These are phyloP conservation scores for Suillus decipiens DNA, from an alignment of 768 basidiomycete species.

Conservation along the genomic window DNA sequence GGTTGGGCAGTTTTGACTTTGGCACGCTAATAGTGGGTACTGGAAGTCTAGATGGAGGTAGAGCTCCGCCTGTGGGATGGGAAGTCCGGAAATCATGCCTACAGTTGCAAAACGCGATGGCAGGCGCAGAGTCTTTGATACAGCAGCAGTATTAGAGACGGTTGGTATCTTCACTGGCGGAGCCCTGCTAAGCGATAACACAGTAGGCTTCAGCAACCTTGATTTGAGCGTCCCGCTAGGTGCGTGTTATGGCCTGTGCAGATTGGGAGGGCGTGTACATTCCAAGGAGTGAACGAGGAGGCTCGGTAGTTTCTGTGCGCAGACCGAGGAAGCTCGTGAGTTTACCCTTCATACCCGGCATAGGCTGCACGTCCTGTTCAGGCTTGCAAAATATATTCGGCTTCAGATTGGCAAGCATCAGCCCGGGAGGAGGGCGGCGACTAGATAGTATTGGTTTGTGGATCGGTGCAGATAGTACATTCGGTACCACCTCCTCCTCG, in stretches of 20 bases:
- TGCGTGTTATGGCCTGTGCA: not conserved
- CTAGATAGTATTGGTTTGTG: conserved; percentile 24
- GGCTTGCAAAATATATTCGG: conserved; percentile 1
- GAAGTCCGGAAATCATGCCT: conserved; percentile 8
- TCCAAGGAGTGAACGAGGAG: not conserved
- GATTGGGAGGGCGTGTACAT: not conserved
- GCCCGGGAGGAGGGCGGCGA: conserved; percentile 27
- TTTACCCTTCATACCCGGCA: conserved; percentile 13
- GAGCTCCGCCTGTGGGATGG: not conserved
- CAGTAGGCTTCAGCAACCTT: conserved; percentile 10
- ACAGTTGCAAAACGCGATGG: conserved; percentile 14
- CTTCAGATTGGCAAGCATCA: conserved; percentile 1
- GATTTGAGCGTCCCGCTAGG: conserved; percentile 1
- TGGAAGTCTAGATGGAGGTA: conserved; percentile 17
- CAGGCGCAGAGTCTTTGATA: conserved; percentile 8
- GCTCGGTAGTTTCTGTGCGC: conserved; percentile 4
- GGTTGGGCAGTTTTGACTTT: conserved; percentile 10
- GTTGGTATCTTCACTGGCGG: conserved; percentile 5
- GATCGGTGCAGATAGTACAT: conserved; percentile 5
- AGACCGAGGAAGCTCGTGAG: conserved; percentile 14
- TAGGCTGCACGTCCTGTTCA: not conserved
- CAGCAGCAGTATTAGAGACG: not conserved
- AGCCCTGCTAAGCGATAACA: conserved; percentile 10
- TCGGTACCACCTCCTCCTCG: not conserved
- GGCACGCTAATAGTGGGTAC: conserved; percentile 10